These are phyloP conservation scores for Penicillium oxalicum DNA, from an alignment of 2,329 filamentous ascomycete species.

Conservation along the genomic window DNA sequence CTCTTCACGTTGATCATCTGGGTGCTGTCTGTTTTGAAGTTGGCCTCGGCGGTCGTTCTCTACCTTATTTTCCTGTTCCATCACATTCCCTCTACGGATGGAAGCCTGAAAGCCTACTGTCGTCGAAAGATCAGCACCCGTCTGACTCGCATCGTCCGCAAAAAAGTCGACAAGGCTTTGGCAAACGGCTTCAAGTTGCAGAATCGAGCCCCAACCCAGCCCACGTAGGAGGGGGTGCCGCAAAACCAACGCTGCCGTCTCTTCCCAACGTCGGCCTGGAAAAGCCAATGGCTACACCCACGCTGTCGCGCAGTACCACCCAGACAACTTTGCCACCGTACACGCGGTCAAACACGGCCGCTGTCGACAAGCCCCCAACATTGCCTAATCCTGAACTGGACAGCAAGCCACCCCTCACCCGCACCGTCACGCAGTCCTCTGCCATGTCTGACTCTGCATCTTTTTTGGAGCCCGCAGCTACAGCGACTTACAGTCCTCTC, in stretches of 20 bases:
- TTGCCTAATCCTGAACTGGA: conserved; percentile 40
- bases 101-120: conserved; percentile 77
- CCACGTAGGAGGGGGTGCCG: conserved; percentile 24
- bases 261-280: conserved; percentile 39
- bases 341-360: conserved; percentile 47
- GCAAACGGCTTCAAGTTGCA: conserved; percentile 61
- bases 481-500: conserved; percentile 32
- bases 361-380: conserved; percentile 26
- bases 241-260: conserved; percentile 57
- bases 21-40: conserved; percentile 68
- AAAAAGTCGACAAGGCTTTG: conserved; percentile 82
- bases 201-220: conserved; percentile 48
- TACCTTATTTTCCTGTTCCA: conserved; percentile 89
- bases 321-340: conserved; percentile 61
- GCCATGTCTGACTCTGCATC: conserved; percentile 50
- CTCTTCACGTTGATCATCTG: conserved; percentile 85
- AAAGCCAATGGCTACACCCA: conserved; percentile 28
- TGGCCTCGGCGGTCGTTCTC: conserved; percentile 69
- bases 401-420: conserved; percentile 37
- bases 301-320: conserved; percentile 41
- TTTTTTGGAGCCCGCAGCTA: conserved; percentile 32
- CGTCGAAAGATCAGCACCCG: conserved; percentile 84
- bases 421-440: conserved; percentile 43
- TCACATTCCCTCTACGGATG: conserved; percentile 77
- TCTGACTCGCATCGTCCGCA: conserved; percentile 74